Evolutionary conservation across 2,329 filamentous ascomycete species (phyloP).

Genomic region (Hansfordia pulvinata): DNA sequence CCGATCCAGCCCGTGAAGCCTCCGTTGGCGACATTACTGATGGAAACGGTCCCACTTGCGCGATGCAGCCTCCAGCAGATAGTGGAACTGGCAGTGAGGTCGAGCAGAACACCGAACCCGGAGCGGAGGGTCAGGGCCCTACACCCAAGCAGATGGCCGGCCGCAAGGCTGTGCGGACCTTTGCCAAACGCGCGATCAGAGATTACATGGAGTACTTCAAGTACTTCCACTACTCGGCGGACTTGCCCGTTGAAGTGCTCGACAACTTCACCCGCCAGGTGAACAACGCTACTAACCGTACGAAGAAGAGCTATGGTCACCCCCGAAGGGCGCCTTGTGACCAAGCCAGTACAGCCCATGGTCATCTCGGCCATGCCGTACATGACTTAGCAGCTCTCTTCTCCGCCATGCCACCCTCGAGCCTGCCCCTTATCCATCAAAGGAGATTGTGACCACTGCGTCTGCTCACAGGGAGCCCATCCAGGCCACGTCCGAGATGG

Average conservation of each 20-base stretch:
- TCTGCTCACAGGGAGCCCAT: slow-evolving; percentile 14
- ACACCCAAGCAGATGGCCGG: slow-evolving; percentile 32
- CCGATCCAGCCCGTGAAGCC: slow-evolving; percentile 7
- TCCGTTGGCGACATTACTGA: neutral
- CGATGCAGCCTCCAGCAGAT: too few species aligned
- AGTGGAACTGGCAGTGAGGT: too few species aligned
- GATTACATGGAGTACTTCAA: slow-evolving; percentile 64
- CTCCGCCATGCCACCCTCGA: slow-evolving; percentile 47
- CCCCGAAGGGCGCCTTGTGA: slow-evolving; percentile 29
- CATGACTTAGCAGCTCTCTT: slow-evolving; percentile 52
- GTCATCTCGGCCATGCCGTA: slow-evolving; percentile 20
- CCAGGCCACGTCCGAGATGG: slow-evolving; percentile 36
- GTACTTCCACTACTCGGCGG: slow-evolving; percentile 66
- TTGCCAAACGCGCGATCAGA: slow-evolving; percentile 62
- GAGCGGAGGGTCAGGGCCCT: too few species aligned
- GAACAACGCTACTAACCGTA: slow-evolving; percentile 30
- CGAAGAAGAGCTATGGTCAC: slow-evolving; percentile 14
- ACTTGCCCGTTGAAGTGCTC: slow-evolving; percentile 44
- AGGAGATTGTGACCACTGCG: slow-evolving; percentile 17
- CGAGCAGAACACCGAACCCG: too few species aligned
- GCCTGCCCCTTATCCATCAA: slow-evolving; percentile 55
- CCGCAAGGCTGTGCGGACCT: slow-evolving; percentile 56
- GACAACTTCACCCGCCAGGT: slow-evolving; percentile 44
- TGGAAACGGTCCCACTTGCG: too few species aligned
- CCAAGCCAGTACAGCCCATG: slow-evolving; percentile 14